Base-by-base conservation (phyloP, 495 filamentous ascomycete species). In the Penicillium diatomitis region DNA sequence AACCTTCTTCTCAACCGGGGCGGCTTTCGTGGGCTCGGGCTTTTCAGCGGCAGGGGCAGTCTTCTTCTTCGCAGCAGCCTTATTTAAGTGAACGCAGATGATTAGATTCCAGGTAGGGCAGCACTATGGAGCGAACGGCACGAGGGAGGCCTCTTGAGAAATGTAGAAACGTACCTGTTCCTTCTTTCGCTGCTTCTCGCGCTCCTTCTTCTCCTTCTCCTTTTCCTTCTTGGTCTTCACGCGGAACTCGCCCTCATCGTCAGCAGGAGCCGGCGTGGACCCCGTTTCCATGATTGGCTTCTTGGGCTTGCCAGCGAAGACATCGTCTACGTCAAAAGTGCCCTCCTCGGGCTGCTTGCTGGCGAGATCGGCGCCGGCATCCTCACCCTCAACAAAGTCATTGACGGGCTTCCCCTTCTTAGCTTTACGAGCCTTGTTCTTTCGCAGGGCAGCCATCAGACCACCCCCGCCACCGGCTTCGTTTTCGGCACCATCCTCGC, bases 191-290 rank as follows among this genome's bases (percentile, higher is more conserved):
- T 88, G 85, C 82, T 95, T 90, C 70, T 95, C 87, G 46, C 86
- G 81, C 72, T 95, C 90, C 65, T 87, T 91, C 72, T 86, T 92
- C 67, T 90, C 88, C 72, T 84, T 90, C 69, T 96, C 90, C 74
- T 96, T 96, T 61, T 90, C 87, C 68, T 95, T 95, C 79, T 97
- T 96, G 9, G 84, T 90, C 70, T 95, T 82, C 52, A 95, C 72
- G 45, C 79, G 77, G 45, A 84, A 84, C 32, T 74, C 86, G 9
- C 61, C 70, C 32, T 80, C 83, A 0, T 80, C 82, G 3, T 72
- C 76, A 32, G 76, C 68, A 12, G 64, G 65, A 30, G 76, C 68
- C 20, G 64, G 64, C 27, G 76, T 69, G n/a, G 73, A 50, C 35
- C 55, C 56, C 33, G 56, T 56, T 38, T 70, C 68, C 51, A 67